Base-by-base conservation (phyloP, 2,329 filamentous ascomycete genomes). In the Cryphonectria radicalis region DNA sequence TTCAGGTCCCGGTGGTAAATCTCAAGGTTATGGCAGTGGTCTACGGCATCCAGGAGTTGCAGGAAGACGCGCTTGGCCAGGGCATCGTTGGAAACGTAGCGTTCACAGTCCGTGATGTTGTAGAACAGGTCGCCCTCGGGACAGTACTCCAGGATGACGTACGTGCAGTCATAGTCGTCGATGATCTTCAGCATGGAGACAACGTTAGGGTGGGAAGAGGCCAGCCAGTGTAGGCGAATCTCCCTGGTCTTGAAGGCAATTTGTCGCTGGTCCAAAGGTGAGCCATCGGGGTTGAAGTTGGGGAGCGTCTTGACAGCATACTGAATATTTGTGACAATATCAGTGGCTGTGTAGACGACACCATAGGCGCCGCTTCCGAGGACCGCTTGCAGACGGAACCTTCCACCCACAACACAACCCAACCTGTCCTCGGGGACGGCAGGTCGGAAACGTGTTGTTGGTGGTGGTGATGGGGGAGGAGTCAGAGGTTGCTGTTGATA, bases 1-100 rank as follows among this genome's bases (percentile, higher is more conserved):
- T 99, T 99, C 74, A 99, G 87, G 81, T 99, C 96, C 82, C 96
- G 89, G 83, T 99, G 96, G 86, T 97, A 99, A 80, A 99, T 97
- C 78, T 95, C 94, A 78, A 94, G 85, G 76, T 89, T 90, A 83
- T 99, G 96, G 88, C 96, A 98, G 84, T 95, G 93, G 80, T 96
- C 92, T 75, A 98, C 95, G 81, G 96, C 96, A 87, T 98, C 93
- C 87, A 99, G 83, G 78, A 99, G 93, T 83, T 99, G 96, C 74
- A 98, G 89, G 82, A 98, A 98, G 70, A 94, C 92, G 76, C 89
- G 89, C 84, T 92, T 94, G 86, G 92, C 93, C 80, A 97, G 88
- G 78, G 90, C 88, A 84, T 98, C 95, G 84, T 97, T 95, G 83
- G 93, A 93, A 77, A 97, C 91, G 81, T 97, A 99, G 81, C 93